Evolutionary conservation across 208 protist species (phyloP).

Genomic region (Trypanosomatidae sp.): DNA sequence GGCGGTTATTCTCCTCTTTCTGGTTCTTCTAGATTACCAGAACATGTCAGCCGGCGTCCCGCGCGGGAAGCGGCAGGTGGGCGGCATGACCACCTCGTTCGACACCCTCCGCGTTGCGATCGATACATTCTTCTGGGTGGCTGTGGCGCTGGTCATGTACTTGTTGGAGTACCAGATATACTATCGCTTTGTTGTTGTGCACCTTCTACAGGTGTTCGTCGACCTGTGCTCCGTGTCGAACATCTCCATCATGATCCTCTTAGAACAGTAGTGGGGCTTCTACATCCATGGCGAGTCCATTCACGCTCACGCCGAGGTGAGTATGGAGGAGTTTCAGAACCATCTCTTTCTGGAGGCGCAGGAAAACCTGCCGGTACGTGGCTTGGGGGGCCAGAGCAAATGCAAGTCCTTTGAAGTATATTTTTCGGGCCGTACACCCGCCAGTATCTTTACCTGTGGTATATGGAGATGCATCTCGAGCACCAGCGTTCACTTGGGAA

Average conservation of each 20-base stretch:
- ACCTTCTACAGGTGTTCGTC: constrained; percentile 86
- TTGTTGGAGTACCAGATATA: constrained; percentile 78
- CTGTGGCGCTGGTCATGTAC: constrained; percentile 63
- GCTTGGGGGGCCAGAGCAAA: constrained; percentile 73
- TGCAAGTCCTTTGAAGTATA: constrained; percentile 88
- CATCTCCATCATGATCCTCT: constrained; percentile 86
- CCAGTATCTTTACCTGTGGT: constrained; percentile 86
- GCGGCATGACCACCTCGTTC: constrained; percentile 32
- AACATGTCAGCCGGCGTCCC: constrained; percentile 51
- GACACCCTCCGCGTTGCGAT: constrained; percentile 69
- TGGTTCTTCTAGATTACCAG: constrained; percentile 54
- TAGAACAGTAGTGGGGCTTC: constrained; percentile 82
- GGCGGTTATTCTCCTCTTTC: constrained; percentile 70
- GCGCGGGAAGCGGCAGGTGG: constrained; percentile 23
- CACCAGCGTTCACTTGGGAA: constrained; percentile 39
- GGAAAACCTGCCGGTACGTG: constrained; percentile 80
- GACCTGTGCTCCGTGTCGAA: constrained; percentile 93
- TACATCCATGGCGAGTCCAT: constrained; percentile 93
- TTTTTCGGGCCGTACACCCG: constrained; percentile 65
- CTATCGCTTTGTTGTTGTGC: constrained; percentile 82
- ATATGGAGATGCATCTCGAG: constrained; percentile 62
- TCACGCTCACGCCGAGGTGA: constrained; percentile 83
- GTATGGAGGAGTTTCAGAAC: constrained; percentile 89
- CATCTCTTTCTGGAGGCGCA: constrained; percentile 79
- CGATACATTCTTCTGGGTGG: constrained; percentile 77